Conservation (phyloP, 345 rosid genomes). For the Aquilaria malaccensis region DNA sequence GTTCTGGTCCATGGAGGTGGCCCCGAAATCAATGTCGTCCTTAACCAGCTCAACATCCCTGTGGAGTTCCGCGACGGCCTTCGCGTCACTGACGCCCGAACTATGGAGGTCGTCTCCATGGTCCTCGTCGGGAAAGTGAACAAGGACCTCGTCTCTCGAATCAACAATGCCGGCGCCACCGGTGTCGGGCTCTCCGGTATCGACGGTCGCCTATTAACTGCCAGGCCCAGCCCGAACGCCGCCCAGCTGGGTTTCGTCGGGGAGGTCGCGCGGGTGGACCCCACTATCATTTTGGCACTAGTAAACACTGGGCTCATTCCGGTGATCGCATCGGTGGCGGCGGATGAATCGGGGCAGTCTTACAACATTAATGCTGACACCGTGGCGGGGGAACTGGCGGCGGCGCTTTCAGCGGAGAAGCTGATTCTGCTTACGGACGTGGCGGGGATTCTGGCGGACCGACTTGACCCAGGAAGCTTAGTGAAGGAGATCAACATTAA, state of each 20-base stretch:
- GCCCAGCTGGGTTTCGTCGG: slow-evolving; percentile 79
- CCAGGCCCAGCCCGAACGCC: slow-evolving; percentile 66
- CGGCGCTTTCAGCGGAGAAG: slow-evolving; percentile 89
- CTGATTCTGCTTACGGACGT: slow-evolving; percentile 83
- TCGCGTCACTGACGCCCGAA: slow-evolving; percentile 77
- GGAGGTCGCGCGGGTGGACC: slow-evolving; percentile 68
- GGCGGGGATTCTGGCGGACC: slow-evolving; percentile 63
- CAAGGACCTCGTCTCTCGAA: slow-evolving; percentile 67
- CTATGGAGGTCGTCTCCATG: slow-evolving; percentile 97
- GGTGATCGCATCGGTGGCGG: slow-evolving; percentile 88
- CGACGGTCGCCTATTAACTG: slow-evolving; percentile 80
- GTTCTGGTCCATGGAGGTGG: slow-evolving; percentile 94
- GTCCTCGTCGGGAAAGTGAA: slow-evolving; percentile 86
- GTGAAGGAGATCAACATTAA: slow-evolving; percentile 82
- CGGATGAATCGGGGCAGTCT: slow-evolving; percentile 63
- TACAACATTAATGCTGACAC: slow-evolving; percentile 95
- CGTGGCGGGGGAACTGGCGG: slow-evolving; percentile 91
- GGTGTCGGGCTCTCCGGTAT: slow-evolving; percentile 85
- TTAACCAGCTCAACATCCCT: slow-evolving; percentile 51
- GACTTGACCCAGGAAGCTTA: slow-evolving; percentile 57
- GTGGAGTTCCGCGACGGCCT: slow-evolving; percentile 77
- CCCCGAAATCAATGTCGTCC: slow-evolving; percentile 77
- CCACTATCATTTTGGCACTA: slow-evolving; percentile 48
- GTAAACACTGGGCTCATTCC: slow-evolving; percentile 63
- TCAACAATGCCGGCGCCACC: slow-evolving; percentile 79